Evolutionary conservation across 2,329 filamentous ascomycete species (phyloP).

Genomic region (Cordyceps cateniannulata): DNA sequence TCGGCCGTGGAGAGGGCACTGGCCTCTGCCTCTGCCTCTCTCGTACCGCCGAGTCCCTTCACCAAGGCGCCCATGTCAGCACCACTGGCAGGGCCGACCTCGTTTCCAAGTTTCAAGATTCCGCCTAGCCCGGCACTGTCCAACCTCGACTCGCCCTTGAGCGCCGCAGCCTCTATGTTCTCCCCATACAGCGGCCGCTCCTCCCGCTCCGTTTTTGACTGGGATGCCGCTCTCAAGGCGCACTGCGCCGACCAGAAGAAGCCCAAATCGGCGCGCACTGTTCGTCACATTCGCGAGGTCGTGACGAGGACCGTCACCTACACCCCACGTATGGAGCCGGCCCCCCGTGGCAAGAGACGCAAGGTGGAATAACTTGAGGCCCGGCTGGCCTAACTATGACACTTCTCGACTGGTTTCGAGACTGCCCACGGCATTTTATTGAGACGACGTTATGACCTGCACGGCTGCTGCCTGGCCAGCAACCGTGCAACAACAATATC

Average conservation of each 20-base stretch:
- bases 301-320: conserved; percentile 93
- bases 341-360: conserved; percentile 87
- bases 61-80: conserved; percentile 49
- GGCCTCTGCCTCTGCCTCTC: conserved; percentile 22
- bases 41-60: conserved; percentile 41
- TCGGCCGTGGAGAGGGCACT: background rate
- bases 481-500: background rate
- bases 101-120: conserved; percentile 65
- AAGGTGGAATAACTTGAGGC: conserved; percentile 47
- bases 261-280: conserved; percentile 51
- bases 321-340: conserved; percentile 78
- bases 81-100: conserved; percentile 52
- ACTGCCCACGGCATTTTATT: background rate
- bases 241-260: conserved; percentile 55
- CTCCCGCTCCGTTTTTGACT: conserved; percentile 67
- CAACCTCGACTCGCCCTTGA: conserved; percentile 61
- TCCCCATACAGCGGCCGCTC: conserved; percentile 70
- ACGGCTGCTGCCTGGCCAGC: conserved; percentile 7
- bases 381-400: background rate
- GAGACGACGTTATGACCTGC: conserved; percentile 8
- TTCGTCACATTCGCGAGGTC: conserved; percentile 75
- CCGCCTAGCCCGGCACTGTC: conserved; percentile 69
- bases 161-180: conserved; percentile 47
- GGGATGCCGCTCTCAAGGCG: conserved; percentile 65
- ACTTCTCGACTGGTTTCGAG: conserved; percentile 8